Evolutionary conservation across 148 eudicot species (phyloP).

Genomic region (Diospyros lotus): DNA sequence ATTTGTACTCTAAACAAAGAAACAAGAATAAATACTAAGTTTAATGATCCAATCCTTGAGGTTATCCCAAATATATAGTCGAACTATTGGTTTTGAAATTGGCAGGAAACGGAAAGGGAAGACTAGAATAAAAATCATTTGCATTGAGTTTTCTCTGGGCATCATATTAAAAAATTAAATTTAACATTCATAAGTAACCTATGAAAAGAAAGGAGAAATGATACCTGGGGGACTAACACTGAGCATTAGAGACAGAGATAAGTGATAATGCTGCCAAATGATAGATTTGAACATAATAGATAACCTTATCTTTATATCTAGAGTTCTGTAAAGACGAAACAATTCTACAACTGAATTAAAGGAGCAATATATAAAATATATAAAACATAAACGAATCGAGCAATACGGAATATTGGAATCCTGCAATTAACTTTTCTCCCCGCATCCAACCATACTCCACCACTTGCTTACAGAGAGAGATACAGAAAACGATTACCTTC

Average conservation of each 20-base stretch:
- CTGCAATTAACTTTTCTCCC: too few relatives aligned
- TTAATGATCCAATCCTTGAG: neutral
- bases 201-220: neutral
- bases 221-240: neutral
- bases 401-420: too few relatives aligned
- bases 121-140: neutral
- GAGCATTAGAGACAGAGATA: too few relatives aligned
- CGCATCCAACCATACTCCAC: too few relatives aligned
- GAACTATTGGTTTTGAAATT: neutral
- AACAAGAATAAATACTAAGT: neutral
- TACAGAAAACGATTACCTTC: slow-evolving; percentile 36
- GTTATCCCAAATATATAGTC: too few relatives aligned
- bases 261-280: too few relatives aligned
- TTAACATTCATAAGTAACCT: neutral
- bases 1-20: neutral
- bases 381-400: too few relatives aligned
- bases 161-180: neutral
- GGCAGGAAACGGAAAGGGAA: neutral
- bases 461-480: neutral
- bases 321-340: too few relatives aligned
- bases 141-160: neutral
- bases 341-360: too few relatives aligned
- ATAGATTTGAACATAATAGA: too few relatives aligned
- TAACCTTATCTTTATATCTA: too few relatives aligned
- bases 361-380: too few relatives aligned